Evolutionary conservation across 2,329 filamentous ascomycete genomes (phyloP), one percentile per base, ranked within the genome.

Genomic region (Ceratocystis eucalypticola): DNA sequence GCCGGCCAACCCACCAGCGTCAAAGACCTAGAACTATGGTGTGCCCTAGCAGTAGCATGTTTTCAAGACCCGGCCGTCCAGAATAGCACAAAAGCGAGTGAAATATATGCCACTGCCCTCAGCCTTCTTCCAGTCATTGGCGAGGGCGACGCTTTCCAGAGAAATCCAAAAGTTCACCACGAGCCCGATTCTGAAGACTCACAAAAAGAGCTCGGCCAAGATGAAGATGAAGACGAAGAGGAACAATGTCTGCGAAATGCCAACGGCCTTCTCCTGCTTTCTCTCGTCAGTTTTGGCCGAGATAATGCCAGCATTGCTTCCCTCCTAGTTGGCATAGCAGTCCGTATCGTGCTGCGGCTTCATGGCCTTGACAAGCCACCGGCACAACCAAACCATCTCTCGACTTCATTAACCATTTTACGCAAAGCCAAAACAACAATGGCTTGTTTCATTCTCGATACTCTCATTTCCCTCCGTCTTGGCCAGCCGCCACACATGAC

Each of bases 381-480:
- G n/a, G 15, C 17, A 33, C 61, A 33, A 17, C 62, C 45, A 44
- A 46, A 28, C 30, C 37, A 22, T 69, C n/a, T 57, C 53, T 57
- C 53, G n/a, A 57, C 53, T 62, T 70, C 66, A 62, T 69, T 2
- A 67, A 67, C 2, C 61, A 70, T 30, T 65, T 69, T 3, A 69
- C 73, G 68, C 70, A 61, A 61, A 25, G 65, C 41, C 48, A 50
- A 55, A 30, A 66, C 73, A 64, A 69, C 74, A 57, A 78, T 84
- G 25, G 84, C 82, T 3, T 87, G 85, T 68, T 84, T 85, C 67
- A 76, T 87, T 4, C 73, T 89, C 1, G 86, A 89, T 64, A 83
- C 80, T 15, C 73, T 86, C 25, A 72, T 85, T 15, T 80, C 82
- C 7, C 72, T 81, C 20, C 76, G 80, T 7, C 75, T 84, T 2